Evolutionary conservation across 805 yeast species (phyloP).

Genomic region (Spathaspora gorwiae): DNA sequence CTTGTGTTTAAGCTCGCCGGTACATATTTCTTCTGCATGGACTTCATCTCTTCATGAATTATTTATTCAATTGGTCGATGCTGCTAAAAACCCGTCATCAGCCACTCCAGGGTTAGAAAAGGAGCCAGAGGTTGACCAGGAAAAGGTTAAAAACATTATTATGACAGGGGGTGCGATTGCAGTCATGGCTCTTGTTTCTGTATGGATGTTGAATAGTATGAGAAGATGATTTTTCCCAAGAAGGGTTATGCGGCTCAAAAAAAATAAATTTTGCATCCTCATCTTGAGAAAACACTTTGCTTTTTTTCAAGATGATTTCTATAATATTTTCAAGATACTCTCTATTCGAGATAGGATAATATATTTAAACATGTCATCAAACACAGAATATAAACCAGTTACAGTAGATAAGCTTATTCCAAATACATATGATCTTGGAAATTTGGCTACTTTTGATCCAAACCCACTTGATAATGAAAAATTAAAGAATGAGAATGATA

Average conservation of each 20-base stretch:
- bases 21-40: conserved; percentile 92
- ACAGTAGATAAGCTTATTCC: conserved; percentile 92
- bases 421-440: conserved; percentile 83
- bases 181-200: conserved; percentile 56
- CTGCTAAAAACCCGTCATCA: conserved; percentile 71
- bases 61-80: conserved; percentile 82
- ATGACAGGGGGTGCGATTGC: conserved; percentile 69
- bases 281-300: neutral
- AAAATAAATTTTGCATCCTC: neutral
- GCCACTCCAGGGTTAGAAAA: conserved; percentile 69
- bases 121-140: conserved; percentile 53
- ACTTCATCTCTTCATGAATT: conserved; percentile 78
- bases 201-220: conserved; percentile 57
- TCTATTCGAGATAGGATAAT: conserved; percentile 12
- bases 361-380: conserved; percentile 11
- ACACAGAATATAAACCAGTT: conserved; percentile 53
- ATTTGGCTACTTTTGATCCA: conserved; percentile 83
- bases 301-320: no score
- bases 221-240: neutral
- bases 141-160: conserved; percentile 47
- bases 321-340: no score
- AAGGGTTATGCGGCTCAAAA: neutral
- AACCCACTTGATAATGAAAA: conserved; percentile 72
- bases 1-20: conserved; percentile 68
- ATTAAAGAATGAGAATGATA: conserved; percentile 49